Evolutionary conservation across 2,329 filamentous ascomycete genomes (phyloP).

Genomic region (Lithohypha guttulata): DNA sequence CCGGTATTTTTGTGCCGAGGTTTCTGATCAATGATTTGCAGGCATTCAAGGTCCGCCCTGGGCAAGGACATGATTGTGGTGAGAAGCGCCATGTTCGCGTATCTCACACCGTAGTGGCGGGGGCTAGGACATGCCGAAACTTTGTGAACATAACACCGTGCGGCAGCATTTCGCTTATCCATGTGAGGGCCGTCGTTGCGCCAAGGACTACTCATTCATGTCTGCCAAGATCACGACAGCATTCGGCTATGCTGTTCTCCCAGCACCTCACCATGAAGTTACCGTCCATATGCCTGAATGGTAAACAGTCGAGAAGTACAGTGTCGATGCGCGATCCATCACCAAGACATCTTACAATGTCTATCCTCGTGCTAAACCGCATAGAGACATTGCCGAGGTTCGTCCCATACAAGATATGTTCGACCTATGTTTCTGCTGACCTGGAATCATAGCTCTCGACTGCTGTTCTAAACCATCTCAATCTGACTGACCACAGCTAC

Average conservation of each 20-base stretch:
- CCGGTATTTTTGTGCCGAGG: no score
- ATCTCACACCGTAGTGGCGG: no score
- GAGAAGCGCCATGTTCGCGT: no score
- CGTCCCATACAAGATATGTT: background rate
- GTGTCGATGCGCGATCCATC: background rate
- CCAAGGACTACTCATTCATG: no score
- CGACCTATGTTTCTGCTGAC: background rate
- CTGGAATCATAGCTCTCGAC: background rate
- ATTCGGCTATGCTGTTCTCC: slow-evolving; percentile 6
- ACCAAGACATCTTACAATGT: slow-evolving; percentile 3
- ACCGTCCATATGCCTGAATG: slow-evolving; percentile 9
- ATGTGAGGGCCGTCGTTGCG: no score
- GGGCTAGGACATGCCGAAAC: no score
- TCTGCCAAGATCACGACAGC: slow-evolving; percentile 6
- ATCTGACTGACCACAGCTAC: background rate
- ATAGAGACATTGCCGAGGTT: slow-evolving; percentile 7
- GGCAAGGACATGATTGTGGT: no score
- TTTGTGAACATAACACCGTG: no score
- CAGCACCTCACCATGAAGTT: slow-evolving; percentile 6
- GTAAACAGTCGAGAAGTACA: background rate
- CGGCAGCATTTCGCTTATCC: no score
- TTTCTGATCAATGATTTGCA: no score
- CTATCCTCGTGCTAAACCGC: slow-evolving; percentile 7
- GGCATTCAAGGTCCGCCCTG: no score
- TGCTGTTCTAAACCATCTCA: slow-evolving; percentile 3